Conservation (phyloP, 441 rosid genomes). For the Arabidopsis lyrata region DNA sequence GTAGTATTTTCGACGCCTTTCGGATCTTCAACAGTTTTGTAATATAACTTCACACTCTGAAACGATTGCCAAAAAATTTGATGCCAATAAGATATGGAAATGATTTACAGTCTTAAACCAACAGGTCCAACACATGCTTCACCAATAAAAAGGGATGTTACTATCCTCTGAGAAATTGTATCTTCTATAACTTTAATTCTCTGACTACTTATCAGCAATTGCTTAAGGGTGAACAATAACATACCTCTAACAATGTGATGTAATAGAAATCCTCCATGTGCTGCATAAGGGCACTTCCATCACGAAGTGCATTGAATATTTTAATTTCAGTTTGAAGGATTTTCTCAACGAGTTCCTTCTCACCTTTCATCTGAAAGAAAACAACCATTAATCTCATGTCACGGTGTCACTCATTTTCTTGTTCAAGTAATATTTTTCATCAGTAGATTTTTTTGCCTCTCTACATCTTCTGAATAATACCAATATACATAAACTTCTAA, state of each 20-base stretch:
- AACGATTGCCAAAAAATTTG: constrained; percentile 26
- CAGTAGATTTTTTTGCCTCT: constrained; percentile 13
- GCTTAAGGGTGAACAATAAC: constrained; percentile 3
- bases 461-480: constrained; percentile 17
- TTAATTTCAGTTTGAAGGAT: constrained; percentile 91
- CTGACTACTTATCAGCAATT: not conserved
- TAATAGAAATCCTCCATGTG: constrained; percentile 99
- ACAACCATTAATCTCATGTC: not conserved
- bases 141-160: no score
- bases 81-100: constrained; percentile 5
- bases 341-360: constrained; percentile 90
- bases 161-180: no score
- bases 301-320: constrained; percentile 85
- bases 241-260: constrained; percentile 89
- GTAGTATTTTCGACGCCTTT: constrained; percentile 37
- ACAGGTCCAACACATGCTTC: no score
- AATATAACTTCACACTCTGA: constrained; percentile 75
- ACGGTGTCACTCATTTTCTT: constrained; percentile 14
- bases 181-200: not conserved
- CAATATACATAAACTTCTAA: constrained; percentile 9
- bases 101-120: no score
- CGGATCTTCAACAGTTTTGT: constrained; percentile 49
- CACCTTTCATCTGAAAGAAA: constrained; percentile 91
- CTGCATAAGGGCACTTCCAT: constrained; percentile 96
- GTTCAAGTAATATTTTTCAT: constrained; percentile 4